Evolutionary conservation across 75 land plant species (phyloP).

Genomic region (Pinus albicaulis): DNA sequence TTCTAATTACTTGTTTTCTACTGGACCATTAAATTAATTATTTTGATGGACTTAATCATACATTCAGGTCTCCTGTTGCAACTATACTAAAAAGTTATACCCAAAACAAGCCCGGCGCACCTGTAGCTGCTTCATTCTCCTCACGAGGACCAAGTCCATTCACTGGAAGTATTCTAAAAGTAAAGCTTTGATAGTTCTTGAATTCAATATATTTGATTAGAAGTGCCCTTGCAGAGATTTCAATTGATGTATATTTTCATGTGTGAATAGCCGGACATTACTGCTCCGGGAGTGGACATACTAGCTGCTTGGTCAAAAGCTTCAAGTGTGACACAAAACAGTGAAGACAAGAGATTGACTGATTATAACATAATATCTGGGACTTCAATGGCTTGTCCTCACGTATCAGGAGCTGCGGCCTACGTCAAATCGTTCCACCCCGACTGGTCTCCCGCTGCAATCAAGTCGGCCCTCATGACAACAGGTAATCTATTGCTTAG

Average conservation of each 20-base stretch:
- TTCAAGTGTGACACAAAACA: slow-evolving; percentile 14
- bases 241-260: not conserved
- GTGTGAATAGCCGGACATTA: slow-evolving; percentile 46
- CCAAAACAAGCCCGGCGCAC: slow-evolving; percentile 30
- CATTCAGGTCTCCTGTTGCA: not conserved
- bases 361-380: slow-evolving; percentile 38
- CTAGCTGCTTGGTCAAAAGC: slow-evolving; percentile 38
- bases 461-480: slow-evolving; percentile 55
- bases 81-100: slow-evolving; percentile 3
- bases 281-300: slow-evolving; percentile 66
- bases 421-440: slow-evolving; percentile 41
- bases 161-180: slow-evolving; percentile 40
- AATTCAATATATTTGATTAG: not conserved
- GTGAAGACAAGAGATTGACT: slow-evolving; percentile 13
- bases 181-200: not conserved
- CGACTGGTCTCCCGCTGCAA: slow-evolving; percentile 36
- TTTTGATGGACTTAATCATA: no score
- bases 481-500: slow-evolving; percentile 14
- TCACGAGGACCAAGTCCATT: slow-evolving; percentile 53
- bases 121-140: slow-evolving; percentile 58
- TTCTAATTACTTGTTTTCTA: no score
- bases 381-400: slow-evolving; percentile 67
- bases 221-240: not conserved
- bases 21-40: no score
- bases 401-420: slow-evolving; percentile 41